These are phyloP conservation scores for Boletus vermiculosoides DNA, from an alignment of 768 basidiomycete species.

Conservation along the genomic window DNA sequence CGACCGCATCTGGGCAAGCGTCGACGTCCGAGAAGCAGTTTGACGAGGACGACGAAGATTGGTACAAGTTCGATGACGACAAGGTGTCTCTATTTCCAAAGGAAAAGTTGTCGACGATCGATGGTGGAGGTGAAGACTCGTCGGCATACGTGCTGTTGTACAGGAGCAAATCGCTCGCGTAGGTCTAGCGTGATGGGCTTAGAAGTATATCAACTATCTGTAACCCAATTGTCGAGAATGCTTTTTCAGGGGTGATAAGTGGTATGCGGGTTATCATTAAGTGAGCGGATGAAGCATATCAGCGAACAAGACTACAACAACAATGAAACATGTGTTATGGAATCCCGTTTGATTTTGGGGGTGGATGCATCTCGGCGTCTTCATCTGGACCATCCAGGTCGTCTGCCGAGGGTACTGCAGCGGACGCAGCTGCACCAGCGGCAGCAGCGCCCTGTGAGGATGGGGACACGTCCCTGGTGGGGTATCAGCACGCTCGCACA, in stretches of 20 bases:
- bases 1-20: conserved; percentile 3
- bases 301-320: not conserved
- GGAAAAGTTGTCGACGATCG: conserved; percentile 81
- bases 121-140: conserved; percentile 91
- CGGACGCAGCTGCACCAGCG: conserved; percentile 64
- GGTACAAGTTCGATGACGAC: conserved; percentile 98
- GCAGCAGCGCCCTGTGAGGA: conserved; percentile 46
- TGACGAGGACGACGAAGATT: conserved; percentile 70
- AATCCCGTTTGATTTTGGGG: conserved; percentile 25
- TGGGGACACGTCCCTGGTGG: conserved; percentile 61
- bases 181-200: conserved; percentile 7
- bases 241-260: conserved; percentile 1
- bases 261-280: conserved; percentile 15
- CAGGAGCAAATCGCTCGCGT: conserved; percentile 54
- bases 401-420: conserved; percentile 71
- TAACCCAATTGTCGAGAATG: conserved; percentile 11
- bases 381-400: conserved; percentile 51
- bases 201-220: conserved; percentile 18
- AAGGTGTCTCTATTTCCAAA: conserved; percentile 84
- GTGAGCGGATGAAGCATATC: not conserved
- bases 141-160: conserved; percentile 89
- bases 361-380: conserved; percentile 16
- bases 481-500: not conserved
- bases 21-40: conserved; percentile 18
- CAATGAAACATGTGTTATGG: conserved; percentile 11